Percentiles rank a stretch among this genome's conserved stretches.
Conservation (phyloP, 345 rosid species). For the Trapa incisa region DNA sequence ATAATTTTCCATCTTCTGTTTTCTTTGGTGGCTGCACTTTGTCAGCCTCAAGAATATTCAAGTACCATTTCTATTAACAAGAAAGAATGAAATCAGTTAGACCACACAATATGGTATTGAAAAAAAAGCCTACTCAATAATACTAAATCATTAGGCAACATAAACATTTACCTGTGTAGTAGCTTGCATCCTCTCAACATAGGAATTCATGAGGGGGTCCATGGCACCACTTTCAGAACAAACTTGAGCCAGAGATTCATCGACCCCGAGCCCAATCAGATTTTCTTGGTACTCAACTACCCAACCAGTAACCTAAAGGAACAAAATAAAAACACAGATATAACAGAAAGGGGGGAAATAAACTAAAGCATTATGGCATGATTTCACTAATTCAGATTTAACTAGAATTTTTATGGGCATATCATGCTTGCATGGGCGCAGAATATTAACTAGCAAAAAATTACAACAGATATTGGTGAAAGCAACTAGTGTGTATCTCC, state of each 20-base stretch:
- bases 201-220: constrained; percentile 98
- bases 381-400: neutral
- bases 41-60: constrained; percentile 91
- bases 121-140: neutral
- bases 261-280: constrained; percentile 95
- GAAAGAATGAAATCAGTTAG: constrained; percentile 7
- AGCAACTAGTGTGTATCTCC: neutral
- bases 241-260: constrained; percentile 97
- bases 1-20: constrained; percentile 96
- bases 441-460: neutral
- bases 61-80: constrained; percentile 78
- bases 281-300: constrained; percentile 98
- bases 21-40: constrained; percentile 96
- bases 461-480: neutral
- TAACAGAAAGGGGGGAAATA: neutral
- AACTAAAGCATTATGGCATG: neutral
- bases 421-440: neutral
- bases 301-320: constrained; percentile 90
- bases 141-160: neutral
- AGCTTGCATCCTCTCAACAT: constrained; percentile 98
- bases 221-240: constrained; percentile 98
- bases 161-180: constrained; percentile 61
- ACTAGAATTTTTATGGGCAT: neutral
- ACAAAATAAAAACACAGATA: constrained; percentile 17
- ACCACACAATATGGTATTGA: neutral